Conservation (phyloP, 169 alveolate species). For the Ichthyophthirius multifiliis region DNA sequence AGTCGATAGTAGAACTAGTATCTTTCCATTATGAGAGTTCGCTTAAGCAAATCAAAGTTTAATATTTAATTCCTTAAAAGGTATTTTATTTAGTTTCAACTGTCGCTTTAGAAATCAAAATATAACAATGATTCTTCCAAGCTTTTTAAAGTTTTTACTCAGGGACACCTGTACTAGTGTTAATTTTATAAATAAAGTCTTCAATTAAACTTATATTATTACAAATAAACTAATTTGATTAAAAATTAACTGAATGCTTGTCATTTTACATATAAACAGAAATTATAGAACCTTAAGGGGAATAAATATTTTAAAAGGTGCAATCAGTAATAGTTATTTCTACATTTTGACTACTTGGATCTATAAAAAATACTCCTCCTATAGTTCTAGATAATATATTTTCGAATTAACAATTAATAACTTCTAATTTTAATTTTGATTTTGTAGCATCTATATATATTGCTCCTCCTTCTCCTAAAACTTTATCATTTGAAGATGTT, state of each 20-base stretch:
- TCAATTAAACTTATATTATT: background rate
- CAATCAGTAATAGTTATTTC: background rate
- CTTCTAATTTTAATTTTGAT: background rate
- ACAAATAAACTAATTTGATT: background rate
- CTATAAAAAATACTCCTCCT: background rate
- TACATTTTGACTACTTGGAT: background rate
- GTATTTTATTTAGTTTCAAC: background rate
- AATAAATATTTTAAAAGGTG: background rate
- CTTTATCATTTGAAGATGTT: too few relatives aligned
- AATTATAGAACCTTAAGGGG: background rate
- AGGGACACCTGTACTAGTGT: background rate
- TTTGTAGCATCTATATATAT: background rate
- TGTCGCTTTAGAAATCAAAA: background rate
- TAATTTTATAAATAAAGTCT: background rate
- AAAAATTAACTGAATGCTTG: background rate
- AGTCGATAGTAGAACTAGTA: background rate
- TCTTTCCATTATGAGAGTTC: background rate
- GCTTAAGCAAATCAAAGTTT: background rate
- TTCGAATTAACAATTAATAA: background rate
- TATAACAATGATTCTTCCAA: background rate
- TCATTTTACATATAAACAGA: background rate
- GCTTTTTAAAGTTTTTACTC: background rate
- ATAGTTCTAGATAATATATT: background rate
- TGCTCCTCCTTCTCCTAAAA: background rate
- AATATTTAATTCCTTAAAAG: background rate